phyloP scores from a whole-genome alignment of 1,284 basidiomycete species.

The Moesziomyces aphidis region DNA sequence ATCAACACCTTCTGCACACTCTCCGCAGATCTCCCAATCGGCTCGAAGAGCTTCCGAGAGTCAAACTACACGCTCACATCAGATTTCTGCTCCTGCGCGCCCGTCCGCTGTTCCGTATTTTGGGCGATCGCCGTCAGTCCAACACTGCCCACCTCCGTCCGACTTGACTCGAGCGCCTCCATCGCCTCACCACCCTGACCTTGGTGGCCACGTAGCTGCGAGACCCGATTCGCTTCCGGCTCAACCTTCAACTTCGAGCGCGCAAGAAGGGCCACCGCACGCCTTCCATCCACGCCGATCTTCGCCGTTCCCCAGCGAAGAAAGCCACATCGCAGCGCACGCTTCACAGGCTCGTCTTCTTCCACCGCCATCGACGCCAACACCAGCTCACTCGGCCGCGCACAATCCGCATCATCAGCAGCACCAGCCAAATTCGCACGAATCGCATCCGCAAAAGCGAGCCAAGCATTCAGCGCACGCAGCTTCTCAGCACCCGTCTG shows the following conservation, averaged over 20 bases:
- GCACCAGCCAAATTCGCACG: slow-evolving; percentile 3
- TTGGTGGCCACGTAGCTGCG: not conserved
- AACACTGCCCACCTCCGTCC: not conserved
- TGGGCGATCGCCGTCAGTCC: not conserved
- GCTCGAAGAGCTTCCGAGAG: not conserved
- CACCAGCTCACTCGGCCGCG: slow-evolving; percentile 4
- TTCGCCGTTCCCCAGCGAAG: not conserved
- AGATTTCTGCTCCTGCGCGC: slow-evolving; percentile 5
- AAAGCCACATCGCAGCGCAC: not conserved
- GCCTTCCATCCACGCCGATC: not conserved
- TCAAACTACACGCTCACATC: not conserved
- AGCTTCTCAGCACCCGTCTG: not conserved
- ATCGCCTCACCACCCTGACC: not conserved
- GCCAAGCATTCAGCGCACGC: not conserved
- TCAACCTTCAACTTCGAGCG: not conserved
- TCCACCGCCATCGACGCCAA: slow-evolving; percentile 18
- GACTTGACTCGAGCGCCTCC: not conserved
- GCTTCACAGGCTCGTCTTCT: not conserved
- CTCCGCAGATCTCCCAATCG: slow-evolving; percentile 4
- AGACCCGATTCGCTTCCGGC: not conserved
- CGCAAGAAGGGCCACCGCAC: not conserved
- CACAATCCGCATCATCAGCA: not conserved
- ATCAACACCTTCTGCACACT: slow-evolving; percentile 21
- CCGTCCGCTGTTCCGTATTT: slow-evolving; percentile 12
- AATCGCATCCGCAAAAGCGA: slow-evolving; percentile 4